phyloP scores from a whole-genome alignment of 495 filamentous ascomycete genomes.

The Trichodelitschia bisporula region DNA sequence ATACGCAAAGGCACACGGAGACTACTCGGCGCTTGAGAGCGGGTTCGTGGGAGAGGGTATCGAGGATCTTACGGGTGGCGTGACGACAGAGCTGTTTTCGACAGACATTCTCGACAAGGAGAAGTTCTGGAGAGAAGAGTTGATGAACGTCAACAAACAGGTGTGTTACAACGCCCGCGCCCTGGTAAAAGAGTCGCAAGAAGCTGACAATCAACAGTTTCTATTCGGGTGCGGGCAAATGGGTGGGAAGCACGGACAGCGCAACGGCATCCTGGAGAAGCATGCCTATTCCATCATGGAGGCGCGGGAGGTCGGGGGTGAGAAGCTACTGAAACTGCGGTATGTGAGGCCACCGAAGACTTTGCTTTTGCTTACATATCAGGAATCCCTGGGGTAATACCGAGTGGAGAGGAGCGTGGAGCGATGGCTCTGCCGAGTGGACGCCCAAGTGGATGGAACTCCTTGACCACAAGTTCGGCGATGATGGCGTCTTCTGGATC shows the following conservation, averaged over 20 bases:
- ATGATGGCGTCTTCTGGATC: constrained; percentile 64
- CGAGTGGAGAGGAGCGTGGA: constrained; percentile 34
- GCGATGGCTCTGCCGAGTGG: constrained; percentile 75
- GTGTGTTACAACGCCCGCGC: no score
- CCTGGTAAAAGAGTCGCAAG: no score
- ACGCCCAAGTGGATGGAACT: constrained; percentile 66
- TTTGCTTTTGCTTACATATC: constrained; percentile 8
- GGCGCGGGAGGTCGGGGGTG: constrained; percentile 48
- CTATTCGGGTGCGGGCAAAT: constrained; percentile 50
- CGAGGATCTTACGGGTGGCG: constrained; percentile 81
- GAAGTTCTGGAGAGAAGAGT: constrained; percentile 70
- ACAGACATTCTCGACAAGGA: constrained; percentile 70
- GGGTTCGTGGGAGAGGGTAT: constrained; percentile 69
- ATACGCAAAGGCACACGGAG: constrained; percentile 85
- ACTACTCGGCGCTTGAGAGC: constrained; percentile 59
- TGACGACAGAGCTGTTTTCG: constrained; percentile 56
- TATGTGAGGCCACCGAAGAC: constrained; percentile 6
- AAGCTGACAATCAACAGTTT: no score
- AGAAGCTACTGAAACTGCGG: constrained; percentile 50
- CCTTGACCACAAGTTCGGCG: constrained; percentile 58
- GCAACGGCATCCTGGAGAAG: constrained; percentile 54
- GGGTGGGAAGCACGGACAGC: constrained; percentile 23
- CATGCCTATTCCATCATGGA: constrained; percentile 84
- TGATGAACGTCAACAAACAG: constrained; percentile 62
- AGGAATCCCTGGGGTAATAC: constrained; percentile 75